phyloP scores from a whole-genome alignment of 2,329 filamentous ascomycete species.

The Colletotrichum neosansevieriae region DNA sequence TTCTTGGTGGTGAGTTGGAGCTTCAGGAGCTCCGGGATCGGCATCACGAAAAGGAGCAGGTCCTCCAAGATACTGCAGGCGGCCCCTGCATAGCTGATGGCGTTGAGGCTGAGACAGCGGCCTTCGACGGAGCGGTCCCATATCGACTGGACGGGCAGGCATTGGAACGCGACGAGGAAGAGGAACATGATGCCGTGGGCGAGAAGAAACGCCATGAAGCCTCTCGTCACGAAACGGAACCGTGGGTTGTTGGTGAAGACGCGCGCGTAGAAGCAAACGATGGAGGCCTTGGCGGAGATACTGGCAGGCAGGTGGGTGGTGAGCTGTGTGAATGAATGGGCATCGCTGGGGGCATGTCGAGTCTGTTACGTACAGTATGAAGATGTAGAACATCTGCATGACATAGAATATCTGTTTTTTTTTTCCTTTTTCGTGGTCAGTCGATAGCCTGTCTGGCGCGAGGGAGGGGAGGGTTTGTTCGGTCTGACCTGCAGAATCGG shows the following conservation, averaged over 20 bases:
- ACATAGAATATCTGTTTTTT: constrained; percentile 38
- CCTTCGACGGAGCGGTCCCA: constrained; percentile 37
- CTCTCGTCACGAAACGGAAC: constrained; percentile 29
- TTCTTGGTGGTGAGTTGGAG: constrained; percentile 31
- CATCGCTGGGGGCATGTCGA: fast-evolving
- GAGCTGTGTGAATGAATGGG: fast-evolving
- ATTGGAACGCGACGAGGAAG: constrained; percentile 43
- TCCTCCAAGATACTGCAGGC: constrained; percentile 41
- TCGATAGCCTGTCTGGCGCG: fast-evolving
- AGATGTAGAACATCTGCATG: constrained; percentile 43
- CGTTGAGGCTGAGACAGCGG: constrained; percentile 27
- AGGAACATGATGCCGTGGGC: constrained; percentile 34
- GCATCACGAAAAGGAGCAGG: constrained; percentile 35
- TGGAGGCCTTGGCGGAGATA: constrained; percentile 43
- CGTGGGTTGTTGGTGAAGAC: constrained; percentile 37
- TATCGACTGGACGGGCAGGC: constrained; percentile 36
- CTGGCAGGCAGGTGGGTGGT: background rate
- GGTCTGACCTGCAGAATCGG: constrained; percentile 24
- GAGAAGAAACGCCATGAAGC: constrained; percentile 28
- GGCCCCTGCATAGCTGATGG: constrained; percentile 30
- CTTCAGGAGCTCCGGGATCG: constrained; percentile 38
- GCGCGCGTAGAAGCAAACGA: constrained; percentile 43
- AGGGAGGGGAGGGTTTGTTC: fast-evolving
- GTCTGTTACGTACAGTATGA: constrained; percentile 32
- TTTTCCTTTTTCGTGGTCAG: too few relatives aligned